phyloP scores from a whole-genome alignment of 805 yeast genomes.

The Limtongia smithiae region DNA sequence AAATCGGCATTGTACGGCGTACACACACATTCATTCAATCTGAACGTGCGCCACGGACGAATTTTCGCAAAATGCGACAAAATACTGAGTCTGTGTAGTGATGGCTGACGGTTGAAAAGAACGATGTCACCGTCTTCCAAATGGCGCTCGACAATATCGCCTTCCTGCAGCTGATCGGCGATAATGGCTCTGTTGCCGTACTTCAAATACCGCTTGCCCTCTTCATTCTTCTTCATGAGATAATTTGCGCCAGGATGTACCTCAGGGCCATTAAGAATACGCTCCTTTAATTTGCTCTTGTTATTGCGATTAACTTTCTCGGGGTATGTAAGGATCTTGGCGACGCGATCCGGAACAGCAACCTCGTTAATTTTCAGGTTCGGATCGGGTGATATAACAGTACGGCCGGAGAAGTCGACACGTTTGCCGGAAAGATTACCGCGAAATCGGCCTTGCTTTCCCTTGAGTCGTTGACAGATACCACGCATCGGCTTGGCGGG shows the following conservation, averaged over 20 bases:
- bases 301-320: constrained; percentile 91
- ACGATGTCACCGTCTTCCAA: constrained; percentile 96
- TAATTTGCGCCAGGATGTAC: constrained; percentile 97
- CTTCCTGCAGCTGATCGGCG: constrained; percentile 72
- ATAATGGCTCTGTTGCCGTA: constrained; percentile 80
- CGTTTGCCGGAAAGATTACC: constrained; percentile 98
- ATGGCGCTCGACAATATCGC: constrained; percentile 95
- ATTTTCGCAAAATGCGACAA: constrained; percentile 93
- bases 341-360: constrained; percentile 96
- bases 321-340: constrained; percentile 92
- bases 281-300: constrained; percentile 64
- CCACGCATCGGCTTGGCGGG: constrained; percentile 77
- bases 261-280: constrained; percentile 80
- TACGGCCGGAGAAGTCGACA: constrained; percentile 97
- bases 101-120: constrained; percentile 95
- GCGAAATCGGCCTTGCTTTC: constrained; percentile 98
- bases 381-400: constrained; percentile 98
- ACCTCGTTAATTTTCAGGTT: constrained; percentile 92
- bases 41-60: constrained; percentile 96
- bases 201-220: constrained; percentile 79
- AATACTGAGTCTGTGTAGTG: constrained; percentile 90
- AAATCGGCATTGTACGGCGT: constrained; percentile 99
- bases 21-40: constrained; percentile 97
- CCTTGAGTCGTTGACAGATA: constrained; percentile 93
- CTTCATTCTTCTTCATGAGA: constrained; percentile 70